phyloP scores from a whole-genome alignment of 768 basidiomycete species.

The Hortiboletus campestris region DNA sequence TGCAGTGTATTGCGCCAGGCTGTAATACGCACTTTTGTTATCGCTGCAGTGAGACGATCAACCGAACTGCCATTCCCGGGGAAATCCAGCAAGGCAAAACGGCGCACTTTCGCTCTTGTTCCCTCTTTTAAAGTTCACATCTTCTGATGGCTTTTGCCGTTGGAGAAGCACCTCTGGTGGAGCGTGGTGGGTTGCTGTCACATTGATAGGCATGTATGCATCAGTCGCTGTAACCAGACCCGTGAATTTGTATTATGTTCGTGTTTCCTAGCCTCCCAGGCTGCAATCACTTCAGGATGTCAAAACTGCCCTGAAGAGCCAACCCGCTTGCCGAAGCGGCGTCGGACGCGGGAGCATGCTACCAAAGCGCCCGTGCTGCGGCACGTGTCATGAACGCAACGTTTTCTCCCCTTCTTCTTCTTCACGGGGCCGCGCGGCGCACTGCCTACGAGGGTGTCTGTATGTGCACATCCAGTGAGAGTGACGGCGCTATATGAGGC shows the following conservation, averaged over 20 bases:
- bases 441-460: background rate
- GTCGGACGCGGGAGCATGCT: background rate
- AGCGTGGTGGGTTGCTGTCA: background rate
- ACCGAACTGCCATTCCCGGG: conserved; percentile 34
- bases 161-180: background rate
- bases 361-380: conserved; percentile 5
- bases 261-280: background rate
- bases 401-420: conserved; percentile 1
- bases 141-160: background rate
- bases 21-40: conserved; percentile 63
- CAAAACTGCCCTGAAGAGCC: too few species aligned
- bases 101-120: conserved; percentile 33
- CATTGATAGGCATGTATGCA: background rate
- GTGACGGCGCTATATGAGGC: conserved; percentile 17
- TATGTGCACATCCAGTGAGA: conserved; percentile 6
- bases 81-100: conserved; percentile 34
- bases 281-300: background rate
- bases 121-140: conserved; percentile 19
- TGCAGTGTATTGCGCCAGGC: conserved; percentile 52
- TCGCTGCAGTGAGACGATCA: conserved; percentile 45
- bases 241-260: background rate
- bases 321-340: background rate
- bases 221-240: background rate
- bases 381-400: conserved; percentile 17
- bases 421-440: conserved; percentile 11